Evolutionary conservation across 345 rosid species (phyloP).

Genomic region (Populus deltoides): DNA sequence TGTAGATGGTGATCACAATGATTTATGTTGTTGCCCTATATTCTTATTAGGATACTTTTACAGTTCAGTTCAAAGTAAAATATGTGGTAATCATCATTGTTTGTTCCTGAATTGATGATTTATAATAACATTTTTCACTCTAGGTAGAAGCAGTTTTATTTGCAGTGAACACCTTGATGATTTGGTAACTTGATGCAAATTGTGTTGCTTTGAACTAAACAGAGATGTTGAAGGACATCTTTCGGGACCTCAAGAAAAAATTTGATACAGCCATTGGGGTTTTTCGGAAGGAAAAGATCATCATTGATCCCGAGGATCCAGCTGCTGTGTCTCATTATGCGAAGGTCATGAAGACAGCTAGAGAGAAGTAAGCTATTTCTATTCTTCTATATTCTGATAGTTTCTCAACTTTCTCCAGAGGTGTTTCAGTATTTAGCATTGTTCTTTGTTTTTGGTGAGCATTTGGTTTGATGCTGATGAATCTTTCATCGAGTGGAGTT

Average conservation of each 20-base stretch:
- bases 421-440: neutral
- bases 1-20: neutral
- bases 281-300: slow-evolving; percentile 84
- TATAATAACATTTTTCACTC: neutral
- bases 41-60: neutral
- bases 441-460: neutral
- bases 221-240: slow-evolving; percentile 95
- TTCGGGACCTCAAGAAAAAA: slow-evolving; percentile 76
- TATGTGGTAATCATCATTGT: neutral
- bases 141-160: slow-evolving; percentile 1
- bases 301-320: slow-evolving; percentile 82
- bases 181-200: slow-evolving; percentile 5
- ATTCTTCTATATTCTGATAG: neutral
- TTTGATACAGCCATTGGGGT: slow-evolving; percentile 77
- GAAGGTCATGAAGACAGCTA: slow-evolving; percentile 77
- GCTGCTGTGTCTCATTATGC: slow-evolving; percentile 86
- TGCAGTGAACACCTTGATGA: neutral
- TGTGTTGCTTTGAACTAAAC: slow-evolving; percentile 16
- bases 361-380: slow-evolving; percentile 66
- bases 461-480: neutral
- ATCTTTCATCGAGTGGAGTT: neutral
- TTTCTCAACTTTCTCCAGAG: neutral
- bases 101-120: neutral
- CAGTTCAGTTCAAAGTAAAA: neutral
- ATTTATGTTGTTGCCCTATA: neutral